Conservation (phyloP, 441 rosid genomes). For the Gossypium aridum region DNA sequence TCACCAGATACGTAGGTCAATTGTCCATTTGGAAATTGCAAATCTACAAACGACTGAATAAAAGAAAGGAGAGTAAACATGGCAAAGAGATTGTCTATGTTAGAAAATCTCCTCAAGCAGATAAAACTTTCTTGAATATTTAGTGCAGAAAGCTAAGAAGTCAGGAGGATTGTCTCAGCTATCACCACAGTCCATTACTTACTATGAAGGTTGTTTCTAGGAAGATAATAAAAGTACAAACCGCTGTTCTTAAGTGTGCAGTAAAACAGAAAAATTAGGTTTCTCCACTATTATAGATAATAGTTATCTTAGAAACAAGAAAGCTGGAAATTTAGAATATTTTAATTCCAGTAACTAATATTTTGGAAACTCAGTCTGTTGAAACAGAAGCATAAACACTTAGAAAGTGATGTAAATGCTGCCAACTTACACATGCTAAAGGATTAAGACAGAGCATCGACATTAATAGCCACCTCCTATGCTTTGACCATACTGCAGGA, state of each 20-base stretch:
- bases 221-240: not conserved
- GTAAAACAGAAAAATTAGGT: not conserved
- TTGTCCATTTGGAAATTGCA: constrained; percentile 94
- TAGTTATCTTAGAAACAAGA: not conserved
- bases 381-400: not conserved
- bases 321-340: not conserved
- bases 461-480: constrained; percentile 92
- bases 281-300: not conserved
- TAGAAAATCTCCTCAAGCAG: not conserved
- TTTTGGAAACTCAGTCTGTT: not conserved
- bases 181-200: not conserved
- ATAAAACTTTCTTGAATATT: not conserved
- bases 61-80: constrained; percentile 8
- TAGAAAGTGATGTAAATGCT: not conserved
- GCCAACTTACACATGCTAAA: constrained; percentile 71
- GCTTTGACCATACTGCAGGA: constrained; percentile 96
- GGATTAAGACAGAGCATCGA: constrained; percentile 93
- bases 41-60: constrained; percentile 78
- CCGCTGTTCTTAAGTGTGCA: not conserved
- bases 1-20: constrained; percentile 85
- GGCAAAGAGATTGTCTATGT: not conserved
- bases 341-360: not conserved
- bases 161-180: not conserved
- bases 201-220: not conserved
- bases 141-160: not conserved